phyloP scores from a whole-genome alignment of 768 basidiomycete species.

The Russula dissimulans region DNA sequence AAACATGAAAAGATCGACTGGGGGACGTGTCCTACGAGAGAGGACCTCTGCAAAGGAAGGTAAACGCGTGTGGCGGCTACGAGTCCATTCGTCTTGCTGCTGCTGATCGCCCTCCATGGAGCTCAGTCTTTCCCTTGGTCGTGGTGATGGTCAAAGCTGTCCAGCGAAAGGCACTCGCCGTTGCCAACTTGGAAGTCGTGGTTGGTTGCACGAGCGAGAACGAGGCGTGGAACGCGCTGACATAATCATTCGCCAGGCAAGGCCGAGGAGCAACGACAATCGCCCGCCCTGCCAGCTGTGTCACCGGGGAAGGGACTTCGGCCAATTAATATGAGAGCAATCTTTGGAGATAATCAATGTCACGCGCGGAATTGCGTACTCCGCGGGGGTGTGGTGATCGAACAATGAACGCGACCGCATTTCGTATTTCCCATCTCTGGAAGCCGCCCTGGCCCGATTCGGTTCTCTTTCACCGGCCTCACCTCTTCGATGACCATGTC shows the following conservation, averaged over 20 bases:
- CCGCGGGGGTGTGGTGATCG: conserved; percentile 4
- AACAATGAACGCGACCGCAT: conserved; percentile 1
- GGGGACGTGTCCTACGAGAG: conserved; percentile 81
- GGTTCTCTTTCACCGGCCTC: neutral
- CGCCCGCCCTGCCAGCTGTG: too few relatives aligned
- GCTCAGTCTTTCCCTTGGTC: conserved; percentile 3
- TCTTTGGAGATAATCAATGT: neutral
- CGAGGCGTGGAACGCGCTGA: conserved; percentile 8
- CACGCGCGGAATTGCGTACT: neutral
- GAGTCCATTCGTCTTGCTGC: conserved; percentile 72
- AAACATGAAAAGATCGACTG: conserved; percentile 98
- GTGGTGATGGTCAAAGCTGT: neutral
- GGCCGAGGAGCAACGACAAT: too few relatives aligned
- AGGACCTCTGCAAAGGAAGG: conserved; percentile 90
- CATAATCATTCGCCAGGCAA: neutral
- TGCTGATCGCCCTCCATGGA: conserved; percentile 28
- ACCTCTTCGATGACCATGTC: conserved; percentile 23
- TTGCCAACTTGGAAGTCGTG: neutral
- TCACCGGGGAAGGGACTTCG: neutral
- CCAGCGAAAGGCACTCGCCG: neutral
- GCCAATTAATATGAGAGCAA: neutral
- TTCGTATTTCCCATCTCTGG: neutral
- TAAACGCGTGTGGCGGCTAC: conserved; percentile 61
- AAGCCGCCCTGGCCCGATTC: neutral
- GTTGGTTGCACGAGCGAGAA: neutral